Conservation (phyloP, 2,329 filamentous ascomycete genomes). For the Sordariomycetes sp. region DNA sequence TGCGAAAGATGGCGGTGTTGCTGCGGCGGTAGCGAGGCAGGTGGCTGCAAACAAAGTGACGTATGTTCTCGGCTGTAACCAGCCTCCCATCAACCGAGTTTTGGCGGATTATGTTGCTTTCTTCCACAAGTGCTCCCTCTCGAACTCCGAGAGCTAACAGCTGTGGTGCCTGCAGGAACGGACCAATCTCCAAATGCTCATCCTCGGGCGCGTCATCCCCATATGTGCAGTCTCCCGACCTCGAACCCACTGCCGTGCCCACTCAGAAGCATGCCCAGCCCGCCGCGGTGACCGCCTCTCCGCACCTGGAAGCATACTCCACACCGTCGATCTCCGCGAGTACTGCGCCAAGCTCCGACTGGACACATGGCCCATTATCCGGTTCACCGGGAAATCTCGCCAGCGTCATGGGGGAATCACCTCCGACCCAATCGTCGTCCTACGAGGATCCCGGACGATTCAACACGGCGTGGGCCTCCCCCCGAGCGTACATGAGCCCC, state of each 20-base stretch:
- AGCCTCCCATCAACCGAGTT: background rate
- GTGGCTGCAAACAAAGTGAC: conserved; percentile 32
- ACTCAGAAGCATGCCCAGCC: background rate
- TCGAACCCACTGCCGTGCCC: conserved; percentile 24
- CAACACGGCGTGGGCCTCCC: conserved; percentile 27
- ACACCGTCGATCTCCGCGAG: conserved; percentile 33
- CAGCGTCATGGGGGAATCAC: conserved; percentile 35
- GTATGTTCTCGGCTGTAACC: conserved; percentile 20
- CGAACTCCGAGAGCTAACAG: background rate
- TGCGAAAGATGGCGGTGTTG: conserved; percentile 40
- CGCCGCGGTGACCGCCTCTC: conserved; percentile 22
- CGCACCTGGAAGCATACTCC: conserved; percentile 33
- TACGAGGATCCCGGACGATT: conserved; percentile 32
- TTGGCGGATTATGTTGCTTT: background rate
- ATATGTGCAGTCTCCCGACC: conserved; percentile 25
- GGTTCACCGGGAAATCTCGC: conserved; percentile 41
- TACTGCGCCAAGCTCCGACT: conserved; percentile 33
- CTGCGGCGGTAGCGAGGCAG: conserved; percentile 39
- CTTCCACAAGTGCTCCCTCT: background rate
- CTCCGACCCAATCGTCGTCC: conserved; percentile 37
- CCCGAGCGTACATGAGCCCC: conserved; percentile 28
- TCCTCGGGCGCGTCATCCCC: background rate
- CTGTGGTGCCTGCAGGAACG: conserved; percentile 12
- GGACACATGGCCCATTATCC: conserved; percentile 27
- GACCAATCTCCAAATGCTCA: conserved; percentile 13